These are phyloP conservation scores for Didymella glomerata DNA, from an alignment of 2,329 filamentous ascomycete species.

Conservation along the genomic window DNA sequence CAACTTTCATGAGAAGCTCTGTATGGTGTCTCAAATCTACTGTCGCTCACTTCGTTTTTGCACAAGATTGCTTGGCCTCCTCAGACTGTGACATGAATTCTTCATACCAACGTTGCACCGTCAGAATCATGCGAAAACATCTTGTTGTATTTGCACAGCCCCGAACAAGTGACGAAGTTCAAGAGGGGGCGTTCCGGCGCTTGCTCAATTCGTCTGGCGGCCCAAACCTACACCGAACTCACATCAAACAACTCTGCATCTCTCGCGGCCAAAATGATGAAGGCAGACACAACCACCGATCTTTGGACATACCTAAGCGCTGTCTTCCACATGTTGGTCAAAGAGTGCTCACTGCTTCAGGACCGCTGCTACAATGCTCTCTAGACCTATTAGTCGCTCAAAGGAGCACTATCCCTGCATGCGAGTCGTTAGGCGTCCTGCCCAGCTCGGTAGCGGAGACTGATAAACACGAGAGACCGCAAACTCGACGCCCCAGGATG, in stretches of 20 bases:
- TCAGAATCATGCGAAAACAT: background rate
- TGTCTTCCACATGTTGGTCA: background rate
- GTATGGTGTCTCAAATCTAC: background rate
- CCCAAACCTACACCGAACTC: slow-evolving; percentile 1
- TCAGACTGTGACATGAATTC: background rate
- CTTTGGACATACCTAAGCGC: background rate
- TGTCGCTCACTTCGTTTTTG: background rate
- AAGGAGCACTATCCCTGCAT: slow-evolving; percentile 3
- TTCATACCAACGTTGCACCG: no score
- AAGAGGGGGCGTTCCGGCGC: background rate
- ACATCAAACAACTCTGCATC: background rate
- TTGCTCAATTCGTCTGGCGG: slow-evolving; percentile 4
- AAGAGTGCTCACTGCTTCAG: background rate
- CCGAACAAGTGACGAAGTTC: background rate
- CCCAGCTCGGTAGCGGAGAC: slow-evolving; percentile 1
- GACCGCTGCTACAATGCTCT: background rate
- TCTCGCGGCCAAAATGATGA: background rate
- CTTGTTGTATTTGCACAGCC: slow-evolving; percentile 9
- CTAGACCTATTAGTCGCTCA: background rate
- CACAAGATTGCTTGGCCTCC: background rate
- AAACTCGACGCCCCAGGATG: background rate
- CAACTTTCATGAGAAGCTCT: background rate
- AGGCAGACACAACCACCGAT: background rate
- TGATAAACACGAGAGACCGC: slow-evolving; percentile 6
- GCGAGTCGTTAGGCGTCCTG: slow-evolving; percentile 7